Percentiles rank a stretch among this genome's conserved stretches.
phyloP scores from a whole-genome alignment of 768 basidiomycete species.

The Vararia minispora region DNA sequence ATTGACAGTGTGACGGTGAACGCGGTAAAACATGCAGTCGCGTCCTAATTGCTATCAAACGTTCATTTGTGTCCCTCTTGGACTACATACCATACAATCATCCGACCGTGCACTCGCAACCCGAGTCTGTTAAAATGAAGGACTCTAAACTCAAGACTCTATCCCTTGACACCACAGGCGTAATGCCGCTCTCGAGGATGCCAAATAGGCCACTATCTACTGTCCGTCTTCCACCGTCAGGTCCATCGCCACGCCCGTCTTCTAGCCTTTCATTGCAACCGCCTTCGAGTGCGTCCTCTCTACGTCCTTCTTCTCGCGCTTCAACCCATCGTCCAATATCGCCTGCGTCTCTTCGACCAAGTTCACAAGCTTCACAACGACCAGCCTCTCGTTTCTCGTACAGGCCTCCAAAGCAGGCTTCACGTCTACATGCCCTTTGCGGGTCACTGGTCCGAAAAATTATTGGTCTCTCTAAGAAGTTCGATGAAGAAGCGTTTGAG shows the following conservation, averaged over 20 bases:
- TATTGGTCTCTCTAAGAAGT: conserved; percentile 36
- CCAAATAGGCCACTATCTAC: conserved; percentile 1
- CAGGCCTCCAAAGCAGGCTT: conserved; percentile 35
- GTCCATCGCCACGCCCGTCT: conserved; percentile 19
- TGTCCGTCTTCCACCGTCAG: conserved; percentile 9
- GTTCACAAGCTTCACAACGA: conserved; percentile 20
- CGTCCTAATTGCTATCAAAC: no score
- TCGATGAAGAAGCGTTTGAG: conserved; percentile 32
- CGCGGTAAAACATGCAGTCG: no score
- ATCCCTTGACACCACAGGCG: no score
- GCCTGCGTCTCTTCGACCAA: conserved; percentile 18
- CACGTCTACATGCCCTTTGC: conserved; percentile 42
- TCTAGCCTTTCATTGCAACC: conserved; percentile 31
- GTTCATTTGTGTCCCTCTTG: no score
- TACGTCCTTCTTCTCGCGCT: conserved; percentile 32
- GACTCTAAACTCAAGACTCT: no score
- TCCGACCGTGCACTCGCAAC: no score
- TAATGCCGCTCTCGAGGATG: neutral
- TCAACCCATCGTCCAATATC: conserved; percentile 26
- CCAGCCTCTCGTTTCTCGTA: conserved; percentile 27
- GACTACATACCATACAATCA: no score
- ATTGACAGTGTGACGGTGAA: no score
- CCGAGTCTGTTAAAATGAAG: no score
- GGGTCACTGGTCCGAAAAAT: conserved; percentile 46
- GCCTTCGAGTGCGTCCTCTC: conserved; percentile 36